A percentile compares a stretch with the other conserved stretches of the same genome.
These are phyloP conservation scores for Tilletia caries DNA, from an alignment of 1,284 basidiomycete species.

Conservation along the genomic window DNA sequence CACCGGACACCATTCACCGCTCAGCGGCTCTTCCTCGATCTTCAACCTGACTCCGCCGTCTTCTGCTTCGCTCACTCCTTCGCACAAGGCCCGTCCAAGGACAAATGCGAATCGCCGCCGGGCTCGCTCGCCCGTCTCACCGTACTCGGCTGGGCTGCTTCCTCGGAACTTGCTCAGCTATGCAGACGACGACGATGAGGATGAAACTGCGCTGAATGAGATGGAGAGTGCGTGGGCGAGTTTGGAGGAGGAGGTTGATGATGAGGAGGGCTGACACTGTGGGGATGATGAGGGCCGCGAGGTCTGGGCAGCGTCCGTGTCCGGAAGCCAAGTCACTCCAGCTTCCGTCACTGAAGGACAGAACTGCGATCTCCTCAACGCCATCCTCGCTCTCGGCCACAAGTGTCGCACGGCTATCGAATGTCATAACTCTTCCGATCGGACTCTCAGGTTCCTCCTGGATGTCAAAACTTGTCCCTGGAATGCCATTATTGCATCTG, in stretches of 20 bases:
- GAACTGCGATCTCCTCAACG: too few species aligned
- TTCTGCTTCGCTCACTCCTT: neutral
- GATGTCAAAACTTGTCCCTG: too few species aligned
- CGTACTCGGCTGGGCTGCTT: conserved; percentile 25
- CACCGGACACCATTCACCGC: too few species aligned
- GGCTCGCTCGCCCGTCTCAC: conserved; percentile 20
- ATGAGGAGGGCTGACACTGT: neutral
- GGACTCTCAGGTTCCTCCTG: too few species aligned
- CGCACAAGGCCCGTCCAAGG: neutral
- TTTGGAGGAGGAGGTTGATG: conserved; percentile 10
- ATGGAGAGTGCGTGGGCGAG: conserved; percentile 15
- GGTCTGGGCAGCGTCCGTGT: neutral
- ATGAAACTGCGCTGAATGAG: conserved; percentile 12
- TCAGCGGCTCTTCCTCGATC: too few species aligned
- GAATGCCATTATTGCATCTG: too few species aligned
- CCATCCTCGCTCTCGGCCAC: too few species aligned
- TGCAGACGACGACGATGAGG: conserved; percentile 23
- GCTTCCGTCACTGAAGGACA: too few species aligned
- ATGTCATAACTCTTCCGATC: too few species aligned
- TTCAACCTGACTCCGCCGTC: neutral
- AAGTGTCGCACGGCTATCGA: too few species aligned
- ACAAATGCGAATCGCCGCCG: neutral
- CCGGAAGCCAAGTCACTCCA: too few species aligned
- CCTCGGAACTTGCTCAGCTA: conserved; percentile 25
- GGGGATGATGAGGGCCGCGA: neutral